Base-by-base conservation (phyloP, 305 asterid genomes). In the Solanum hybrid region DNA sequence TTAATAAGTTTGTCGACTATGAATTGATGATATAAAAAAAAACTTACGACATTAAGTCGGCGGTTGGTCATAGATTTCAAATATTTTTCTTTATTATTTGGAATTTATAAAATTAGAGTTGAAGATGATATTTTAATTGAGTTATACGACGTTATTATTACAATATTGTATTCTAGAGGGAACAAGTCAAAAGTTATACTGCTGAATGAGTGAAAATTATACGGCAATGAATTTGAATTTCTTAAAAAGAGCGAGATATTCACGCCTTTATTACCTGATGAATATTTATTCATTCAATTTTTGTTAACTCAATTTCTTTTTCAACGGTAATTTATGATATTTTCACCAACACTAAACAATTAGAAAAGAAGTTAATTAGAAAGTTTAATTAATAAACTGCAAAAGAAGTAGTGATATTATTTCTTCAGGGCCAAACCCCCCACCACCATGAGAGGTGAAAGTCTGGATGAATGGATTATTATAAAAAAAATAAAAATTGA, bases 101-200 rank as follows among this genome's bases (percentile, higher is more conserved):
- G 20, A 73, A 27, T 27, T 27, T 26, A 12, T 11, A 6, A 73
- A 24, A 24, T 26, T 70, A 11, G 0, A 29, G n/a, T 29, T 73
- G 78, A 72, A 72, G 5, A 72, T 26, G 20, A 72, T 26, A 14
- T 5, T 11, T 2, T 11, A 13, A 6, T 72, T 9, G 7, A 65
- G 29, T 68, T n/a, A n/a, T 68, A 68, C 10, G 3, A n/a, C 5
- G 1, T n/a, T n/a, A 2, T 68, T 51, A 15, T 51, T 4, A 5
- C 0, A n/a, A 4, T 68, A 1, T 0, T n/a, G 3, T 8, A 9
- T 68, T 68, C 14, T 68, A 4, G 13, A 68, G 12, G 12, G 1
- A 10, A n/a, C 3, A 68, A 65, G 27, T 68, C 6, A 68, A 68
- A 9, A 22, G 3, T 68, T 68, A 10, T 68, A 68, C 0, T 9